Evolutionary conservation across 2,329 filamentous ascomycete genomes (phyloP).

Genomic region (Xylaria sp.): DNA sequence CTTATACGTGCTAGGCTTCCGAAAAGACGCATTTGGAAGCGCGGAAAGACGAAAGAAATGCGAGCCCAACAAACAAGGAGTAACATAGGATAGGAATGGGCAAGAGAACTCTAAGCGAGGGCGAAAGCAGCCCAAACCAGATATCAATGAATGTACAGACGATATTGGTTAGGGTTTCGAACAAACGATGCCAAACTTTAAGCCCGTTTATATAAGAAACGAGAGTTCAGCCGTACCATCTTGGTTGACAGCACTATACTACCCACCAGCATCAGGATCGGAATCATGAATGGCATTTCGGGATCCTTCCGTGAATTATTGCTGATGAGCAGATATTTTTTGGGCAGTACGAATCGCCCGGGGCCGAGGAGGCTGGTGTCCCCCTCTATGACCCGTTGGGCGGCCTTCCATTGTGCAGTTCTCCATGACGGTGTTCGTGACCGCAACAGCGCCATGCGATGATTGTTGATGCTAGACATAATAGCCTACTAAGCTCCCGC

Average conservation of each 20-base stretch:
- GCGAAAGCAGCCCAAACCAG: not conserved
- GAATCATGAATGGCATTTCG: not conserved
- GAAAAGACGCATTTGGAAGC: not conserved
- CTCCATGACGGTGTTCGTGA: too few relatives aligned
- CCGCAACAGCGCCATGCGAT: too few relatives aligned
- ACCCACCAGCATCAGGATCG: not conserved
- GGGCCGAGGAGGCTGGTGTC: too few relatives aligned
- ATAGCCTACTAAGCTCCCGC: too few relatives aligned
- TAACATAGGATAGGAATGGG: not conserved
- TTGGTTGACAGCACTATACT: not conserved
- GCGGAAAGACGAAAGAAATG: not conserved
- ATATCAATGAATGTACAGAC: not conserved
- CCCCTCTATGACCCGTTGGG: too few relatives aligned
- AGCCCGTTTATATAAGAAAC: not conserved
- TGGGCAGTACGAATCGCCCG: too few relatives aligned
- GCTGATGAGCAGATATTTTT: too few relatives aligned
- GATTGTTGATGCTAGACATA: too few relatives aligned
- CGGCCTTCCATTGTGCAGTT: too few relatives aligned
- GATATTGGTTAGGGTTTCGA: not conserved
- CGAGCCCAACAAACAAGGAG: not conserved
- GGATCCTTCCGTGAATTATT: too few relatives aligned
- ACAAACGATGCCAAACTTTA: not conserved
- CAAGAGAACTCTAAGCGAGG: not conserved
- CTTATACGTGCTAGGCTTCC: not conserved
- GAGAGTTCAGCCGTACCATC: not conserved